A percentile compares a stretch with the other conserved stretches of the same genome.
Conservation (phyloP, 768 basidiomycete genomes). For the Suillus subalutaceus region DNA sequence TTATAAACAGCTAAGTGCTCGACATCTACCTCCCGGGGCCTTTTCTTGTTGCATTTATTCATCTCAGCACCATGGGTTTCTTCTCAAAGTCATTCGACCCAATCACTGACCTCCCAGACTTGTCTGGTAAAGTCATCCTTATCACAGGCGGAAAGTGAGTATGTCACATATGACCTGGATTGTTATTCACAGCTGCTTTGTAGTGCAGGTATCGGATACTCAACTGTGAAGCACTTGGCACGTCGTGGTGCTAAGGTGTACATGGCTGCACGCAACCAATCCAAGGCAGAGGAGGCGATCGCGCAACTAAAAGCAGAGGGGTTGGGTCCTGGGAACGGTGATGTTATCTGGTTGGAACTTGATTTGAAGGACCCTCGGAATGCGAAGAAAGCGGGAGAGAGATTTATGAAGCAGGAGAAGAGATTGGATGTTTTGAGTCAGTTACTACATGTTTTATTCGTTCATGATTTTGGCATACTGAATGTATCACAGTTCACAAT, state of each 20-base stretch:
- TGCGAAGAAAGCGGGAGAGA: slow-evolving; percentile 51
- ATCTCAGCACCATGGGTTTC: slow-evolving; percentile 22
- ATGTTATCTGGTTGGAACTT: slow-evolving; percentile 52
- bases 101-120: slow-evolving; percentile 43
- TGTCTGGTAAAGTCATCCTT: slow-evolving; percentile 53
- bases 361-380: slow-evolving; percentile 52
- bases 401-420: slow-evolving; percentile 50
- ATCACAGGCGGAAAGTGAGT: slow-evolving; percentile 61
- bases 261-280: slow-evolving; percentile 53
- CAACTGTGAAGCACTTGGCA: slow-evolving; percentile 54
- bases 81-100: slow-evolving; percentile 37
- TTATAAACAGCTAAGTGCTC: not conserved
- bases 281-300: slow-evolving; percentile 51
- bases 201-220: slow-evolving; percentile 53
- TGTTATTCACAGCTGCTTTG: not conserved
- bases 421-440: slow-evolving; percentile 58
- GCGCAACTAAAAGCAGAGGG: slow-evolving; percentile 46
- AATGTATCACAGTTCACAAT: slow-evolving; percentile 51
- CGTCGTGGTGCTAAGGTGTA: slow-evolving; percentile 61
- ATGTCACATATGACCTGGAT: slow-evolving; percentile 4
- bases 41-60: slow-evolving; percentile 11
- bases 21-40: too few species aligned
- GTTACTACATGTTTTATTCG: slow-evolving; percentile 16
- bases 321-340: slow-evolving; percentile 45
- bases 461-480: not conserved